Base-by-base conservation (phyloP, 257 asterid genomes). In the Ehretia macrophylla region DNA sequence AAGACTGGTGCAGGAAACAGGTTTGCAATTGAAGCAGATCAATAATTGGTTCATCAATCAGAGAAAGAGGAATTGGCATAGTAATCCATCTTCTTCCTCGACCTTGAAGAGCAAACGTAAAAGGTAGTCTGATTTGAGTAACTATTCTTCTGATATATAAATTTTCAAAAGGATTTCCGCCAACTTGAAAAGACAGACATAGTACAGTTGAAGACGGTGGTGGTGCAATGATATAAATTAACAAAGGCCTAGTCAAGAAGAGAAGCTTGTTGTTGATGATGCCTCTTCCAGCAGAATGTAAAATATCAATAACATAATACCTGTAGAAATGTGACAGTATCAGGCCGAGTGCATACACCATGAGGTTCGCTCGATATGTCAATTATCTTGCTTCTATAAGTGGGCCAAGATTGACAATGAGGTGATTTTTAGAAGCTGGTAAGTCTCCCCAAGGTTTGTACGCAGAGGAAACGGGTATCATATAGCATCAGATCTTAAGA, bases 41-140 rank as follows among this genome's bases (percentile, higher is more conserved):
- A 83, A 83, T 65, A 83, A 83, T 59, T 83, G 89, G 88, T 82
- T 82, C 68, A 82, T 82, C 58, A 82, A 82, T 54, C 84, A 83
- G 72, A 72, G 90, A 66, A 83, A 83, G 77, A 76, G 87, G 79
- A 81, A 83, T 65, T 83, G 87, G 91, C 91, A 83, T 76, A 78
- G 73, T 73, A 83, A 83, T 74, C 79, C 85, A 16, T 83, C 87
- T 22, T 67, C 91, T 39, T 78, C 91, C 1, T 69, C 81, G 18
- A 47, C 81, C 42, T 53, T 51, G 75, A 78, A 78, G 73, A 76
- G 72, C 79, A 83, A 83, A 68, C 80, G 82, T 66, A 83, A 83
- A 63, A 78, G 87, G 85, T 83, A 80, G 38, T 23, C 17, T 14
- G 10, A 17, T 20, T 12, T 32, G 21, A 35, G 39, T 45, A 21